Percentiles rank a stretch among this genome's conserved stretches.
Conservation (phyloP, 352 stramenopile genomes). For the Phytophthora vignae region DNA sequence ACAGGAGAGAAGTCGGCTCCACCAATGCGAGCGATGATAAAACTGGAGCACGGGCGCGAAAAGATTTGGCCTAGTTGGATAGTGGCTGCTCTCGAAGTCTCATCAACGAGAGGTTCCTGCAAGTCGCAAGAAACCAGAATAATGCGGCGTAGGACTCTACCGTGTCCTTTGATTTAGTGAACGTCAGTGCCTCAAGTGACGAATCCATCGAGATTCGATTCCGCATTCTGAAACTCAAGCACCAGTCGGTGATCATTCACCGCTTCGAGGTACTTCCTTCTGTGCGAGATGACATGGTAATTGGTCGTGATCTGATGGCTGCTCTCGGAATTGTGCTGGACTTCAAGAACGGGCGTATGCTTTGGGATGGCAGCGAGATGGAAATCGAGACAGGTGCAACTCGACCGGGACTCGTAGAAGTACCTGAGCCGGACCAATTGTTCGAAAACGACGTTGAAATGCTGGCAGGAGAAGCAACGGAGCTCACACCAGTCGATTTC, state of each 20-base stretch:
- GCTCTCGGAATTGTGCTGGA: not conserved
- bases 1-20: not conserved
- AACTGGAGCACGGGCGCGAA: conserved; percentile 2
- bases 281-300: not conserved
- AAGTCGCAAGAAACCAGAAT: not conserved
- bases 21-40: conserved; percentile 7
- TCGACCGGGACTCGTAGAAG: not conserved
- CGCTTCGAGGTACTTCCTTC: not conserved
- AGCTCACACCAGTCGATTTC: conserved; percentile 2
- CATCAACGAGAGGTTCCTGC: not conserved
- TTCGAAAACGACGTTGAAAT: not conserved
- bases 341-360: not conserved
- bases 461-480: not conserved
- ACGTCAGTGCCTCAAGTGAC: not conserved
- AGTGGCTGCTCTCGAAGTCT: conserved; percentile 8
- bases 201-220: not conserved
- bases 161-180: not conserved
- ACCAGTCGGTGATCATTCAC: conserved; percentile 3
- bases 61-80: not conserved
- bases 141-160: not conserved
- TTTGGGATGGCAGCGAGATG: not conserved
- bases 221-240: conserved; percentile 4
- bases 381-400: not conserved
- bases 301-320: not conserved
- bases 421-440: not conserved